Conservation (phyloP, 306 rosid genomes). For the Glycine soja region DNA sequence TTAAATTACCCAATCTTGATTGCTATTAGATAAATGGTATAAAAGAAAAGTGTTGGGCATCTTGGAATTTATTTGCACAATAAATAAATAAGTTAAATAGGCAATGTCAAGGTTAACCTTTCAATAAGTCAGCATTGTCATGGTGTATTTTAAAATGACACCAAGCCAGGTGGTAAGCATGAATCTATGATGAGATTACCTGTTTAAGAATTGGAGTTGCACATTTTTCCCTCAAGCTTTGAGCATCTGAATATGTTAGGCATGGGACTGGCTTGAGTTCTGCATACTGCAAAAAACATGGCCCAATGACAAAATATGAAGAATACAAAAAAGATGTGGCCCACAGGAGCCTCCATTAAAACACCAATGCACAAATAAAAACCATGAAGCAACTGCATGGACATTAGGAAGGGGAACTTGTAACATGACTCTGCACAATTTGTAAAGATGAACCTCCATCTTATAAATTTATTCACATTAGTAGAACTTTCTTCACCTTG, state of each 20-base stretch:
- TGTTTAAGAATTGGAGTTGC: slow-evolving; percentile 93
- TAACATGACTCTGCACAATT: slow-evolving; percentile 32
- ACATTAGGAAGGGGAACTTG: slow-evolving; percentile 1
- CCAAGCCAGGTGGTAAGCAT: background rate
- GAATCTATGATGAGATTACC: slow-evolving; percentile 56
- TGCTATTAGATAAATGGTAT: slow-evolving; percentile 12
- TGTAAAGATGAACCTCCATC: slow-evolving; percentile 7
- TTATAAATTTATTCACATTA: slow-evolving; percentile 10
- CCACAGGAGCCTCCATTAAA: background rate
- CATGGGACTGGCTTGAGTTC: slow-evolving; percentile 98
- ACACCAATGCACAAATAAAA: slow-evolving; percentile 1
- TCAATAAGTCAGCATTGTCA: background rate
- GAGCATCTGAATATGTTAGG: slow-evolving; percentile 83
- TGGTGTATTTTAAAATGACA: background rate
- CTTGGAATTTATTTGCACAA: slow-evolving; percentile 1
- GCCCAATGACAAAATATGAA: slow-evolving; percentile 18
- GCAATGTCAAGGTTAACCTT: background rate
- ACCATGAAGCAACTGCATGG: background rate
- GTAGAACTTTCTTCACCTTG: slow-evolving; percentile 65
- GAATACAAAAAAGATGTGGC: background rate
- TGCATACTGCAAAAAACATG: slow-evolving; percentile 78
- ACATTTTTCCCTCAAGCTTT: slow-evolving; percentile 67
- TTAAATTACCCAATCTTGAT: slow-evolving; percentile 29
- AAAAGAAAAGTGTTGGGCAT: slow-evolving; percentile 3
- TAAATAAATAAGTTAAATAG: background rate